Conservation (phyloP, 495 filamentous ascomycete genomes). For the Letharia columbiana region DNA sequence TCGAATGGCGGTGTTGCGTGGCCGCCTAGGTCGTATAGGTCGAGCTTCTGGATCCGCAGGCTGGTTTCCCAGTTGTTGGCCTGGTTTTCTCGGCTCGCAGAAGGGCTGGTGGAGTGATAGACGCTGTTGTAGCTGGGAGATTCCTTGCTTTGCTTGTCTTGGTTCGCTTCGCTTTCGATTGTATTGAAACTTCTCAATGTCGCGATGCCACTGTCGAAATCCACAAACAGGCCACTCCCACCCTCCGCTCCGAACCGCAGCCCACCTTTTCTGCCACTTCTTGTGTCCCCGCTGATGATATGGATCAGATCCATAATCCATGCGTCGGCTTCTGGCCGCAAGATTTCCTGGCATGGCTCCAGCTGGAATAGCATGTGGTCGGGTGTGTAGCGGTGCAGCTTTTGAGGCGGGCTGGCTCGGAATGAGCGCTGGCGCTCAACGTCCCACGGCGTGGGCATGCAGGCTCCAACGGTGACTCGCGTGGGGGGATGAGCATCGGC, state of each 20-base stretch:
- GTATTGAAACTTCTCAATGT: not conserved
- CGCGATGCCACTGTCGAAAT: not conserved
- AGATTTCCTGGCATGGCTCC: not conserved
- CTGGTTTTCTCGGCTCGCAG: not conserved
- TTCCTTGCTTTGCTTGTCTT: not conserved
- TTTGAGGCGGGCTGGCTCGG: conserved; percentile 2
- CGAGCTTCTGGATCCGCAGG: not conserved
- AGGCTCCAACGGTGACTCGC: not conserved
- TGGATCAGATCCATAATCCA: conserved; percentile 1
- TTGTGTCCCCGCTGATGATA: not conserved
- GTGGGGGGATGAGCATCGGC: not conserved
- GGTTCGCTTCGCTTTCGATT: no score
- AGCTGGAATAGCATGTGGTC: conserved; percentile 2
- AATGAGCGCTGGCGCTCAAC: not conserved
- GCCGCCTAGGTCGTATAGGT: not conserved
- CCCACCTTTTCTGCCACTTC: not conserved
- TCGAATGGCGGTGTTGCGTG: not conserved
- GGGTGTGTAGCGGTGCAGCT: not conserved
- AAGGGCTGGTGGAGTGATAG: not conserved
- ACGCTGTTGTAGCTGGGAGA: not conserved
- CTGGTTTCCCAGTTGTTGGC: not conserved
- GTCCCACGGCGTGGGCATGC: not conserved
- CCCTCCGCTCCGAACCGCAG: not conserved
- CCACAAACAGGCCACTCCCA: not conserved
- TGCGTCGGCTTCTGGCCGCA: not conserved